Evolutionary conservation across 2,329 filamentous ascomycete genomes (phyloP).

Genomic region (Neofusicoccum parvum): DNA sequence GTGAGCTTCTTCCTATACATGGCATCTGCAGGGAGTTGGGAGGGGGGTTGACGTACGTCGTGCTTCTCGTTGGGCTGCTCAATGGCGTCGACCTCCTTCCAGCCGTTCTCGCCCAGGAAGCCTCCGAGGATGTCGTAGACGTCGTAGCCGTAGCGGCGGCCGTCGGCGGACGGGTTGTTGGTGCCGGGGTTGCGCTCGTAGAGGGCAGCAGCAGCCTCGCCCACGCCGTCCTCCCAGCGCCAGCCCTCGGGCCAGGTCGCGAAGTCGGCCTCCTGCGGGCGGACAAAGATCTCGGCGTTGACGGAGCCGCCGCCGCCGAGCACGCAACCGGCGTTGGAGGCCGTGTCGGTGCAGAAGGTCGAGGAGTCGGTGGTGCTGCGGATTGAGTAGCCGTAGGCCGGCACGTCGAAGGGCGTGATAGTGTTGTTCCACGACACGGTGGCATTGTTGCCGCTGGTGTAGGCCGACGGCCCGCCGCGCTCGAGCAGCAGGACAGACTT

Average conservation of each 20-base stretch:
- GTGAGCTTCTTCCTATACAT: neutral
- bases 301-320: conserved; percentile 68
- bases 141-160: conserved; percentile 66
- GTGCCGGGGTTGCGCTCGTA: conserved; percentile 72
- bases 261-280: conserved; percentile 66
- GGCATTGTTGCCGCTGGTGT: conserved; percentile 40
- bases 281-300: conserved; percentile 71
- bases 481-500: conserved; percentile 64
- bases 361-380: conserved; percentile 65
- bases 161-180: conserved; percentile 65
- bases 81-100: conserved; percentile 65
- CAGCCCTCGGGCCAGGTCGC: conserved; percentile 73
- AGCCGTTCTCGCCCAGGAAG: conserved; percentile 64
- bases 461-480: conserved; percentile 51
- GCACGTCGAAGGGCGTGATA: conserved; percentile 71
- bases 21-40: conserved; percentile 66
- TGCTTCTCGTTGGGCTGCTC: conserved; percentile 64
- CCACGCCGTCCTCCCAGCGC: conserved; percentile 64
- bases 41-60: conserved; percentile 54
- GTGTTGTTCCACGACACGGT: conserved; percentile 54
- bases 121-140: conserved; percentile 64
- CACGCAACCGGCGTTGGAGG: conserved; percentile 72
- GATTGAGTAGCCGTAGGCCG: conserved; percentile 71
- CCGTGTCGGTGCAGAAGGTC: conserved; percentile 65
- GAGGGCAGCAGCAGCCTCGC: conserved; percentile 56